Conservation (phyloP, 1,284 basidiomycete genomes). For the Vanrija pseudolonga region DNA sequence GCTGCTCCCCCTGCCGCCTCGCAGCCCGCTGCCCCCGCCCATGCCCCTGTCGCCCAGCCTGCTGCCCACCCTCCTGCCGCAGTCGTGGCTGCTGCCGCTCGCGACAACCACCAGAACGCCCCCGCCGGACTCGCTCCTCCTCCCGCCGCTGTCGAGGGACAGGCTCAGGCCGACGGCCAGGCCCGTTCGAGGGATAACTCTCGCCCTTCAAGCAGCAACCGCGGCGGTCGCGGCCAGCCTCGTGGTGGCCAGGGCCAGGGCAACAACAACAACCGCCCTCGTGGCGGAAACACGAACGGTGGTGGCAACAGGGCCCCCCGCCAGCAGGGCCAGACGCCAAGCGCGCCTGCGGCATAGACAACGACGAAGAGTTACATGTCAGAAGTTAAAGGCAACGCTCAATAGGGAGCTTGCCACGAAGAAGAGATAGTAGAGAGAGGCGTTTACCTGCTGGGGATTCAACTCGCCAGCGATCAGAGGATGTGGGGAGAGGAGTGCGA, state of each 20-base stretch:
- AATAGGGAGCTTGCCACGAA: no score
- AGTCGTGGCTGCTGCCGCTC: neutral
- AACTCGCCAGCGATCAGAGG: constrained; percentile 8
- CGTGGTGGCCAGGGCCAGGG: constrained; percentile 3
- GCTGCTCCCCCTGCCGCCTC: neutral
- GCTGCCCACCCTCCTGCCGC: constrained; percentile 8
- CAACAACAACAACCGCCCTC: neutral
- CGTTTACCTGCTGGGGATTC: constrained; percentile 8
- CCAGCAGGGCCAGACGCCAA: neutral
- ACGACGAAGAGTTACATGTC: neutral
- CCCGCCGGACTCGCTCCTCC: no score
- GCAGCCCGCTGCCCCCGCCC: constrained; percentile 3
- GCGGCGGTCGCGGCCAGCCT: constrained; percentile 4
- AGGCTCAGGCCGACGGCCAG: constrained; percentile 3
- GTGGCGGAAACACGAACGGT: no score
- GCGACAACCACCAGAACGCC: neutral
- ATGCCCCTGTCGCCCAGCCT: constrained; percentile 7
- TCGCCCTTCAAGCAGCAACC: constrained; percentile 13
- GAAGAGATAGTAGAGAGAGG: no score
- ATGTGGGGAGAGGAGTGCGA: constrained; percentile 9
- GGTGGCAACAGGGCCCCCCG: no score
- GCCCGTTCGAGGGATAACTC: constrained; percentile 7
- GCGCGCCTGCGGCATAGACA: constrained; percentile 6
- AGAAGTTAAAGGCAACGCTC: constrained; percentile 1
- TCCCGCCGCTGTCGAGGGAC: neutral